Base-by-base conservation (phyloP, 306 rosid genomes). In the Inga laurina region DNA sequence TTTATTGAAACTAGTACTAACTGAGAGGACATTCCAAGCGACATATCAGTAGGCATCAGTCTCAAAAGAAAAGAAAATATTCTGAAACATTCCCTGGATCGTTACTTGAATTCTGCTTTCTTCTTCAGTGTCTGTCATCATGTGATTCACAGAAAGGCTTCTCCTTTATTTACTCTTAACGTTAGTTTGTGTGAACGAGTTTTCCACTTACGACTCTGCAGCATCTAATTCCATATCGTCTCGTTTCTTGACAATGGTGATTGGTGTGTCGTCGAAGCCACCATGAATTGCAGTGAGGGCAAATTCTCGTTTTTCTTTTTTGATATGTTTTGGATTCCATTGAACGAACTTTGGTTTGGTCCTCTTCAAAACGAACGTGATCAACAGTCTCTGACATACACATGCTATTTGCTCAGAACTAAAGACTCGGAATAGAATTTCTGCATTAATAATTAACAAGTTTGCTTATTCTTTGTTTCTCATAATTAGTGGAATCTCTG, bases 391-490 rank as follows among this genome's bases (percentile, higher is more conserved):
- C 76, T 72, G 77, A 77, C 83, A 81, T 66, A 65, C 79, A 85
- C 88, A 64, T 32, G 79, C 70, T 35, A 70, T 16, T 9, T 57
- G 30, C 75, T 43, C 76, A 70, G 79, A 79, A 1, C 30, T 27
- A 49, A 72, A 69, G 69, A 61, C 83, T 80, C 77, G 84, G 85
- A 77, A 85, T 72, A 82, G 74, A 88, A 82, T 52, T 8, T 83
- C 88, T 83, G 21, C 48, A 69, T 30, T 71, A 30, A 66, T 49
- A 14, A 49, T 32, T 27, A 27, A 27, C 30, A 27, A 27, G 30
- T 27, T 27, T 27, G 30, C 30, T 27, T 27, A 27, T 27, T 27
- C 30, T 27, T 1, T 27, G 30, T 27, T 27, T 27, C 30, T 27
- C 30, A 27, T 27, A 27, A 27, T 27, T 27, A 27, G 30, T 27